phyloP scores from a whole-genome alignment of 2,329 filamentous ascomycete species.

The Leptographium procerum region DNA sequence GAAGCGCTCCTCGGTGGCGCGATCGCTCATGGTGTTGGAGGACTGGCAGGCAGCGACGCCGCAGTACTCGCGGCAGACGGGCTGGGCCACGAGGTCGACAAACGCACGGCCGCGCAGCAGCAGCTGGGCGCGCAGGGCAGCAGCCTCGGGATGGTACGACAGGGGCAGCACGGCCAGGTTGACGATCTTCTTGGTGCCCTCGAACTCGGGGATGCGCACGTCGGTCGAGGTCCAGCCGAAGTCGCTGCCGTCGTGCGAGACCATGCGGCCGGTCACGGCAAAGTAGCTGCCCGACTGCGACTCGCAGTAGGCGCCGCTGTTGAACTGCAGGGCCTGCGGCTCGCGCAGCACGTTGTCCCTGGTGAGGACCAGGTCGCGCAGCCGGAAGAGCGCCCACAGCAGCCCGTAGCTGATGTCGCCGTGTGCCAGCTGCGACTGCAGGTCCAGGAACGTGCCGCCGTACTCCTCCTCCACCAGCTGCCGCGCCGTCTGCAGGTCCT shows the following conservation, averaged over 20 bases:
- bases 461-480: slow-evolving; percentile 12
- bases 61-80: slow-evolving; percentile 31
- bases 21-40: slow-evolving; percentile 15
- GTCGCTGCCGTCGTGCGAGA: slow-evolving; percentile 36
- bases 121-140: slow-evolving; percentile 22
- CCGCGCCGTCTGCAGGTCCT: slow-evolving; percentile 16
- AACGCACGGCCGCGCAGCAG: slow-evolving; percentile 31
- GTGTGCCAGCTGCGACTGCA: slow-evolving; percentile 5
- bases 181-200: slow-evolving; percentile 31
- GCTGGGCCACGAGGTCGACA: slow-evolving; percentile 29
- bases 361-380: slow-evolving; percentile 29
- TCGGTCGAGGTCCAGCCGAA: slow-evolving; percentile 29
- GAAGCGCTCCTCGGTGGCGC: slow-evolving; percentile 18
- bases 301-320: background rate
- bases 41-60: slow-evolving; percentile 26
- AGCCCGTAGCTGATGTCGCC: slow-evolving; percentile 30
- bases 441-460: background rate
- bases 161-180: slow-evolving; percentile 32
- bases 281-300: slow-evolving; percentile 11
- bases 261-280: slow-evolving; percentile 25
- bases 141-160: slow-evolving; percentile 28
- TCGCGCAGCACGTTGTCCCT: slow-evolving; percentile 20
- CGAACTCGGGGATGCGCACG: slow-evolving; percentile 29
- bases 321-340: slow-evolving; percentile 17
- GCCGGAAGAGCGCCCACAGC: slow-evolving; percentile 42